Evolutionary conservation across 2,329 filamentous ascomycete species (phyloP).

Genomic region (Hypocrella siamensis): DNA sequence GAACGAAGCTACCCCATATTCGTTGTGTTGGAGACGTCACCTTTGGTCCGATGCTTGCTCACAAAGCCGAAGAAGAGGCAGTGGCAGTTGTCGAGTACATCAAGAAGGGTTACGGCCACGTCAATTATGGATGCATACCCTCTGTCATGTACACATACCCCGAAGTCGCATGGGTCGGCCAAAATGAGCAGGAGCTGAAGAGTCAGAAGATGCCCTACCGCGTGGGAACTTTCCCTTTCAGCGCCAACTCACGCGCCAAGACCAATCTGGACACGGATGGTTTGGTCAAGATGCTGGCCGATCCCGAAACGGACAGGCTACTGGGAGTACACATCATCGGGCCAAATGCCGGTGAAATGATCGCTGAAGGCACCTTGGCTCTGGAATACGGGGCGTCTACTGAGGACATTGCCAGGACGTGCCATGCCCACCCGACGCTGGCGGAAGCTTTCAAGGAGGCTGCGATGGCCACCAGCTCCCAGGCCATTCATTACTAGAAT

Average conservation of each 20-base stretch:
- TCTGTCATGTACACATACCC: conserved; percentile 99
- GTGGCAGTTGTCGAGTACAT: conserved; percentile 94
- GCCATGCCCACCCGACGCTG: conserved; percentile 91
- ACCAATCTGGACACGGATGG: conserved; percentile 95
- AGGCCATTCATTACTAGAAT: conserved; percentile 83
- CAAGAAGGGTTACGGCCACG: conserved; percentile 93
- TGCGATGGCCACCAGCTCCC: conserved; percentile 90
- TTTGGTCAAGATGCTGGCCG: conserved; percentile 91
- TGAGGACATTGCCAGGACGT: conserved; percentile 88
- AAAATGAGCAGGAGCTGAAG: conserved; percentile 95
- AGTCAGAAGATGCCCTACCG: conserved; percentile 80
- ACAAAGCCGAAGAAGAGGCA: conserved; percentile 98
- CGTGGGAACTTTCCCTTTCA: conserved; percentile 89
- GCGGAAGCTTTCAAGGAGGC: conserved; percentile 99
- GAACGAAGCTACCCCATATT: conserved; percentile 94
- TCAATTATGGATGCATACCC: conserved; percentile 96
- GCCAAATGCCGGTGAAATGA: conserved; percentile 96
- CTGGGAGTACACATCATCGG: conserved; percentile 95
- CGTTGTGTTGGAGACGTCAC: conserved; percentile 92
- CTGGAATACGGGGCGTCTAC: conserved; percentile 92
- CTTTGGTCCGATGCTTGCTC: conserved; percentile 96
- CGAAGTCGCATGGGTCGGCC: conserved; percentile 96
- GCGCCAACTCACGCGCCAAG: conserved; percentile 96
- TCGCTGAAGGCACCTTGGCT: conserved; percentile 88
- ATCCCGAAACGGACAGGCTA: conserved; percentile 91